A percentile compares a stretch with the other conserved stretches of the same genome.
Conservation (phyloP, 139 green algal genomes). For the Coelastrella sp. region DNA sequence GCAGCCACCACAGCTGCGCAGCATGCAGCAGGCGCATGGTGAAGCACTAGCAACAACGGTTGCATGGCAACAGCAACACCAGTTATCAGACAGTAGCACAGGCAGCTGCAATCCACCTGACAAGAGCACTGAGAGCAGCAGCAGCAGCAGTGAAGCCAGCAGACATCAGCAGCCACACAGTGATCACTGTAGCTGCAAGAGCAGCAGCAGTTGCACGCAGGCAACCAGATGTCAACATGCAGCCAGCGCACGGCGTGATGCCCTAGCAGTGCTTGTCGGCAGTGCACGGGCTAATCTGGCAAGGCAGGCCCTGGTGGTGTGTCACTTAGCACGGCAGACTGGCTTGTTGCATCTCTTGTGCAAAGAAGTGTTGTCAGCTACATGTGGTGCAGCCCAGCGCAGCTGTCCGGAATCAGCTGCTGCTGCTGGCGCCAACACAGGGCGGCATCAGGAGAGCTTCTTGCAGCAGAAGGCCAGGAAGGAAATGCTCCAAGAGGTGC, state of each 20-base stretch:
- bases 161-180: slow-evolving; percentile 33
- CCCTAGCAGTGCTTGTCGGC: background rate
- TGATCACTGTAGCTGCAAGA: background rate
- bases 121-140: background rate
- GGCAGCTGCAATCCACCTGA: background rate
- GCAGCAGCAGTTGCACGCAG: background rate
- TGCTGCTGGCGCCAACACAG: background rate
- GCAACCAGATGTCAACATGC: background rate
- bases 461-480: background rate
- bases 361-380: slow-evolving; percentile 43
- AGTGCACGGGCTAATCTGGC: background rate
- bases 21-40: background rate
- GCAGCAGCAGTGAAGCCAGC: background rate
- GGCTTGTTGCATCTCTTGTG: slow-evolving; percentile 48
- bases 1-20: slow-evolving; percentile 14
- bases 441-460: background rate
- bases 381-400: background rate
- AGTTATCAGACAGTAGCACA: slow-evolving; percentile 10
- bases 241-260: background rate
- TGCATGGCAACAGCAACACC: slow-evolving; percentile 12
- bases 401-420: background rate
- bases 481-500: slow-evolving; percentile 29
- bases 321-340: slow-evolving; percentile 45
- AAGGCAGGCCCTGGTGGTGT: slow-evolving; percentile 32
- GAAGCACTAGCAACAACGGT: background rate